These are phyloP conservation scores for Pelargonium cotyledonis DNA, from an alignment of 441 rosid genomes.

Conservation along the genomic window DNA sequence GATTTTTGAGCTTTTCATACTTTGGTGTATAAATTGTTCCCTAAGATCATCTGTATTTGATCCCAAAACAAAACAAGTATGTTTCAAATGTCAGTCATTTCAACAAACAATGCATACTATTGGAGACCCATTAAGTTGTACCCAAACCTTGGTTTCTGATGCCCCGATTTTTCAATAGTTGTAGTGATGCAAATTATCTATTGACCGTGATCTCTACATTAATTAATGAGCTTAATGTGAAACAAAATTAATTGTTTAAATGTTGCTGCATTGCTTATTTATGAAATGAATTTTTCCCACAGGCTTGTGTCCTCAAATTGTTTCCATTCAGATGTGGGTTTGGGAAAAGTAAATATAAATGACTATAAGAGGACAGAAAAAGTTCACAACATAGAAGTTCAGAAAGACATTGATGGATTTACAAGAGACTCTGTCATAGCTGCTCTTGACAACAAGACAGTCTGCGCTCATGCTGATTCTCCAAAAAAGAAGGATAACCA, in stretches of 20 bases:
- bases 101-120: neutral
- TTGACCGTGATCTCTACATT: neutral
- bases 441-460: slow-evolving; percentile 12
- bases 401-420: slow-evolving; percentile 9
- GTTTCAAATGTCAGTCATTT: neutral
- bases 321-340: slow-evolving; percentile 17
- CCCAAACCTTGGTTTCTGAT: neutral
- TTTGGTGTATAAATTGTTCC: neutral
- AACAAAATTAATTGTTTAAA: neutral
- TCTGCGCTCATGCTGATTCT: slow-evolving; percentile 5
- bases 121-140: neutral
- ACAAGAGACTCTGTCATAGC: slow-evolving; percentile 9
- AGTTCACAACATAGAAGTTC: slow-evolving; percentile 17
- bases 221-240: slow-evolving; percentile 7
- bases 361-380: slow-evolving; percentile 18
- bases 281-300: slow-evolving; percentile 6
- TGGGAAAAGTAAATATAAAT: slow-evolving; percentile 14
- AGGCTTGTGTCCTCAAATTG: slow-evolving; percentile 24
- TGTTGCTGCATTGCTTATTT: slow-evolving; percentile 8
- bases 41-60: neutral
- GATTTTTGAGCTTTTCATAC: neutral
- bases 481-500: slow-evolving; percentile 17
- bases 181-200: neutral
- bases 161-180: neutral
- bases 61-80: neutral